phyloP scores from a whole-genome alignment of 805 yeast genomes.

The Ogataea pini region DNA sequence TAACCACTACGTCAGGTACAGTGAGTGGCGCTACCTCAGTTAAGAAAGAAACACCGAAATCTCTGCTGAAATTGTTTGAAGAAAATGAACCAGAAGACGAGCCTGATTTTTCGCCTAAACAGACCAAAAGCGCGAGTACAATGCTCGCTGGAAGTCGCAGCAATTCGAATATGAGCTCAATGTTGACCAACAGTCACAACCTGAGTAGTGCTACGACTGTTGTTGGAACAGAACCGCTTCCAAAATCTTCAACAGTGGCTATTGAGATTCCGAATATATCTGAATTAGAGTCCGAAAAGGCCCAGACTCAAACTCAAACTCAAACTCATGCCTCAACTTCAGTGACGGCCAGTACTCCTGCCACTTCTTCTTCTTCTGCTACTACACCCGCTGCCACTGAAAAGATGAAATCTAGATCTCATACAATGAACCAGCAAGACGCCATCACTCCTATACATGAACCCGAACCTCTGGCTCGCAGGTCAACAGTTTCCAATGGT shows the following conservation, averaged over 20 bases:
- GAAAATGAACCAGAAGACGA: conserved; percentile 40
- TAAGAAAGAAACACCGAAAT: conserved; percentile 64
- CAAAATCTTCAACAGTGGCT: conserved; percentile 6
- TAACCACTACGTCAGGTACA: conserved; percentile 14
- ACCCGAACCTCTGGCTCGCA: conserved; percentile 27
- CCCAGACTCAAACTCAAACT: background rate
- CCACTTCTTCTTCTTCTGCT: background rate
- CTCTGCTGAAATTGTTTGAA: conserved; percentile 70
- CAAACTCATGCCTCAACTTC: no score
- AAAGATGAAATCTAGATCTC: conserved; percentile 39
- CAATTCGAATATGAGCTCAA: conserved; percentile 11
- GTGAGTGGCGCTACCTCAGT: conserved; percentile 16
- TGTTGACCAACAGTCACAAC: conserved; percentile 4
- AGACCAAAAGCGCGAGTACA: background rate
- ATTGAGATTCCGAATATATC: conserved; percentile 46
- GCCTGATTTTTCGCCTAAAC: background rate
- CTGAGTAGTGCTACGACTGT: background rate
- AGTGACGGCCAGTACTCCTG: background rate
- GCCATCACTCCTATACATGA: conserved; percentile 17
- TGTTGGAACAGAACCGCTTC: conserved; percentile 42
- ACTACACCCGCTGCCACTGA: background rate
- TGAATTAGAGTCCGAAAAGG: conserved; percentile 27
- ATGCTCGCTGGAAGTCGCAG: conserved; percentile 6
- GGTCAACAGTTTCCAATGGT: conserved; percentile 42
- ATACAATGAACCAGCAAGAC: conserved; percentile 43